These are phyloP conservation scores for Scheffersomyces illinoinensis DNA, from an alignment of 1,139 yeast genomes.

Conservation along the genomic window DNA sequence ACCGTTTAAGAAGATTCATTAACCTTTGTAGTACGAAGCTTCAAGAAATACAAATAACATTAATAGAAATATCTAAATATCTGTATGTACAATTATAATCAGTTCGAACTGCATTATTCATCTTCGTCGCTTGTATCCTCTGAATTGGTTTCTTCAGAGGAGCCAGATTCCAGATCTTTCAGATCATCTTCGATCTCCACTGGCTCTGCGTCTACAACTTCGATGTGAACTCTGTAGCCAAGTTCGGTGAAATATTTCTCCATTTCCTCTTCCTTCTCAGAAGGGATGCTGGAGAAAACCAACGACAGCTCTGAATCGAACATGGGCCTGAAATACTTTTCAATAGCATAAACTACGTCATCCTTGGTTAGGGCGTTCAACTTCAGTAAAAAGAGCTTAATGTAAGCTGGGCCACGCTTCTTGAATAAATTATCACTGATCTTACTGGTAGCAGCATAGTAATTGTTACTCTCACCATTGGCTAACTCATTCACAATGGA, in stretches of 20 bases:
- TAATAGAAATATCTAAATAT: not conserved
- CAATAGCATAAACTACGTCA: constrained; percentile 58
- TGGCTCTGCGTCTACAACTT: constrained; percentile 40
- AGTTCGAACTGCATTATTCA: not conserved
- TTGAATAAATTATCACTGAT: constrained; percentile 67
- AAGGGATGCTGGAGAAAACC: constrained; percentile 74
- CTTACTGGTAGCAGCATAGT: constrained; percentile 65
- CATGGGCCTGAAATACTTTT: constrained; percentile 60
- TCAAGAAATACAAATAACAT: not conserved
- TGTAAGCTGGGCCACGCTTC: constrained; percentile 64
- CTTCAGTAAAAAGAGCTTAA: constrained; percentile 44
- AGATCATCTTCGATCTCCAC: constrained; percentile 3
- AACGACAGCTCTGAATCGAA: constrained; percentile 58
- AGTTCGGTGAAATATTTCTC: constrained; percentile 44
- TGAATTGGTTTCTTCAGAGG: constrained; percentile 8
- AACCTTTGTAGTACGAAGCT: not conserved
- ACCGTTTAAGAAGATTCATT: not conserved
- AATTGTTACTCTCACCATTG: constrained; percentile 57
- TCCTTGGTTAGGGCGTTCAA: constrained; percentile 54
- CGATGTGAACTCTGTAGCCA: constrained; percentile 66
- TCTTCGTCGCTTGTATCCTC: constrained; percentile 10
- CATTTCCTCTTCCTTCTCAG: constrained; percentile 56
- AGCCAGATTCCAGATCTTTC: constrained; percentile 20
- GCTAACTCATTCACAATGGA: constrained; percentile 74
- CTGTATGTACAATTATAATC: not conserved